Conservation (phyloP, 257 asterid genomes). For the Capsicum pubescens region DNA sequence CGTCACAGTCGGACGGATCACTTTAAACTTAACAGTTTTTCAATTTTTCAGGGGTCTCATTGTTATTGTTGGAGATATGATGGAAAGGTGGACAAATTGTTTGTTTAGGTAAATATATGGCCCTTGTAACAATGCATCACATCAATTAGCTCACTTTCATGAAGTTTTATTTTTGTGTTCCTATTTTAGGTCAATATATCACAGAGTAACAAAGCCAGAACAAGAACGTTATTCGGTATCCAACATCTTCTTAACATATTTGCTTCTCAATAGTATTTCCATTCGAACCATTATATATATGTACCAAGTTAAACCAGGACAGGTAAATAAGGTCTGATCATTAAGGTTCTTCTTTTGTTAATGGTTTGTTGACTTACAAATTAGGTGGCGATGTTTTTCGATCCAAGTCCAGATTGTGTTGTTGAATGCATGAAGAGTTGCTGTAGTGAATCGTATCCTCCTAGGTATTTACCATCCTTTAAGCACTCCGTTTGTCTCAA, state of each 20-base stretch:
- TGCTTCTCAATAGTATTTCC: background rate
- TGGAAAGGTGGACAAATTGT: constrained; percentile 72
- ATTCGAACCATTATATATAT: background rate
- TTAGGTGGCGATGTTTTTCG: constrained; percentile 62
- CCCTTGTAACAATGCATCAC: background rate
- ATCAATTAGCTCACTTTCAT: background rate
- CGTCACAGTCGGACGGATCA: background rate
- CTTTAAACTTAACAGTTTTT: background rate
- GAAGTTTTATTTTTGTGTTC: background rate
- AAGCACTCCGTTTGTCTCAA: too few relatives aligned
- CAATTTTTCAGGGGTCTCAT: constrained; percentile 52
- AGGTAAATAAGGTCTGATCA: too few relatives aligned
- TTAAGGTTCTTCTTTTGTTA: background rate
- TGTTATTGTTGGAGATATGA: constrained; percentile 65
- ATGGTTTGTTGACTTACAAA: constrained; percentile 12
- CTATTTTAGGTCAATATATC: constrained; percentile 56
- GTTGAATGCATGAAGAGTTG: constrained; percentile 68
- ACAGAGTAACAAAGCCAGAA: constrained; percentile 55
- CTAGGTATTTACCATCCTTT: background rate
- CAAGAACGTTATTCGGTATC: constrained; percentile 58
- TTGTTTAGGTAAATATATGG: constrained; percentile 35
- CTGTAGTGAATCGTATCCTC: constrained; percentile 53
- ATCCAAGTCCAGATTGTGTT: constrained; percentile 60
- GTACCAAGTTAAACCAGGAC: background rate
- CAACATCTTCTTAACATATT: background rate